Base-by-base conservation (phyloP, 2,329 filamentous ascomycete genomes). In the Sporothrix pallida region DNA sequence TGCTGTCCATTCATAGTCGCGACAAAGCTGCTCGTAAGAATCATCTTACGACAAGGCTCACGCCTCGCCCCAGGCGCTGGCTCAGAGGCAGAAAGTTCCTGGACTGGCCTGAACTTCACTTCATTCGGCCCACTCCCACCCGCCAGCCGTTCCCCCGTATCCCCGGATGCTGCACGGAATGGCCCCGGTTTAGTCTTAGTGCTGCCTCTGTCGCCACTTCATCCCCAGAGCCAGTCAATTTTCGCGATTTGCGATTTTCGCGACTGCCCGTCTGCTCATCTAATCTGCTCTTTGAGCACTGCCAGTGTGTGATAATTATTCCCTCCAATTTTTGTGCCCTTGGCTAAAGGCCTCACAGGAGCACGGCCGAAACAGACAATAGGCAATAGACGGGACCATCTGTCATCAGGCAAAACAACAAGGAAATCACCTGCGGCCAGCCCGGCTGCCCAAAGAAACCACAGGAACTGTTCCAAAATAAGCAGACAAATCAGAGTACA, bases 61-160 rank as follows among this genome's bases (percentile, higher is more conserved):
- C 10, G 31, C 17, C 17, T n/a, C 9, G 31, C n/a, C 58, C 17
- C 20, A 65, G 42, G 23, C 12, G 42, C 42, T 46, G 12, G 23
- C 46, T 10, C 44, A 50, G n/a, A 8, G 20, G 13, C 52, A 50
- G 12, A 50, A 10, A 15, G n/a, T 17, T 56, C 3, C 62, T 12
- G 44, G 12, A 2, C 46, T 68, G 46, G 46, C 46, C 46, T 52
- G 44, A 10, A 26, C 9, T 46, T 52, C 31, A 37, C 23, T 48
- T 37, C 3, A 50, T 37, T 37, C 65, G 65, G 72, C 72, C 72
- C 65, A 70, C 65, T 73, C 65, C 48, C 58, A 54, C 58, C 72
- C 58, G 58, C 48, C 72, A 74, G 46, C 56, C 70, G 70, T 67
- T 74, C 54, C 70, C 73, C 70, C 73, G 73, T 74, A 70, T 70